Base-by-base conservation (phyloP, 2,329 filamentous ascomycete genomes). In the Trichophyton benhamiae region DNA sequence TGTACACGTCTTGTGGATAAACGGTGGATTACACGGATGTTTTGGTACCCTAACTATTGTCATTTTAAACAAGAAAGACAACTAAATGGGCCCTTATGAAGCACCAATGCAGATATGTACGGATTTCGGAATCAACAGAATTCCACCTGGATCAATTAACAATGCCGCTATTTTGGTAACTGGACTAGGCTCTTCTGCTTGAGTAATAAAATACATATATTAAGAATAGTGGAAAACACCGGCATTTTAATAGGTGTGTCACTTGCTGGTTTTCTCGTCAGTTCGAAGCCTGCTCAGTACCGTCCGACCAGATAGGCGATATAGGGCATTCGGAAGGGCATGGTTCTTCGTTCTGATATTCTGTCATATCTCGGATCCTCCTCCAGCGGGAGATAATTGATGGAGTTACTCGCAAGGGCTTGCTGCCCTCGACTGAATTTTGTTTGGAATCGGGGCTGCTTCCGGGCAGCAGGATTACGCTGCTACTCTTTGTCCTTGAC, bases 401-500 rank as follows among this genome's bases (percentile, higher is more conserved):
- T 30, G 62, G 62, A n/a, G 62, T 61, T 9, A 48, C 61, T 15
- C 38, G 60, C 30, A 62, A 33, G 25, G 60, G 42, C 25, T 46
- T 41, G 55, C 41, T 44, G 11, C n/a, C 5, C 8, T 9, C 22
- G n/a, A 9, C 13, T 27, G 36, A 22, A 30, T 17, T 25, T 36
- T 13, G 17, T 36, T 33, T 33, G n/a, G 52, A 55, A 3, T 36
- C 52, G 17, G 52, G 52, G 8, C 41, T 58, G 7, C 17, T 30
- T 7, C 69, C 68, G 0, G 69, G 70, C 2, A 71, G 67, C 11
- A 70, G 58, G 46, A 72, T 65, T 1, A 70, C 59, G 55, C 65
- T 72, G 61, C 70, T 71, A 22, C 68, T 68, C 15, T 66, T 60
- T 36, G 68, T 70, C 22, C 63, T 58, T 20, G 59, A 58, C n/a